Evolutionary conservation across 2,329 filamentous ascomycete genomes (phyloP), one percentile per base, ranked within the genome.

Genomic region (Didymella keratinophila): DNA sequence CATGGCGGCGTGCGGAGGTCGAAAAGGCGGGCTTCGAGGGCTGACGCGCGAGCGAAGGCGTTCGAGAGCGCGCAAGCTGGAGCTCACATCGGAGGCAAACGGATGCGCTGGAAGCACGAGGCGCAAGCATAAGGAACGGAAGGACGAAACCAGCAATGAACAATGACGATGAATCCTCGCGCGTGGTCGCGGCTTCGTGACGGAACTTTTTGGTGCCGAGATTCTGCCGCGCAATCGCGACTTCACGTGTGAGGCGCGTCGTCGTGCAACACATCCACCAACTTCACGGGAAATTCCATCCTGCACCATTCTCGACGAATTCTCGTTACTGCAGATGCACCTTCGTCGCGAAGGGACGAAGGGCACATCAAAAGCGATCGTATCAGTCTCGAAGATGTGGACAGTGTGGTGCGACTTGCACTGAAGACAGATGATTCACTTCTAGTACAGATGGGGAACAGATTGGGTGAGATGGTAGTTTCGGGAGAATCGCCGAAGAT

Each of bases 51-150:
- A 63, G 52, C 21, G 58, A 50, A 39, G 63, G 61, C 7, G 68
- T 46, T 46, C 61, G 60, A 14, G 66, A 64, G 18, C 67, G 71
- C 51, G 63, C 67, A 51, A 67, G 65, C 52, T 64, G 66, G 39
- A 76, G 67, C 65, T 76, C 73, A 71, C 76, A 78, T 64, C 72
- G 72, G 41, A 78, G 61, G 71, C 75, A 78, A 64, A 78, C 66
- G 52, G 74, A 76, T 64, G 75, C 74, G 66, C 68, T 67, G 56
- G 74, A 69, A 55, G 71, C 66, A 61, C 71, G 70, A 53, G 68
- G 67, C 52, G 71, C 71, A 69, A 77, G 72, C 76, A 78, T 78
- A 67, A 62, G 65, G 68, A 65, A 32, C 25, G 39, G 18, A 62
- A 49, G 56, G 42, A 28, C 28, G 16, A n/a, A 48, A 49, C 39